Evolutionary conservation across 306 rosid genomes (phyloP).

Genomic region (Prunus mume): DNA sequence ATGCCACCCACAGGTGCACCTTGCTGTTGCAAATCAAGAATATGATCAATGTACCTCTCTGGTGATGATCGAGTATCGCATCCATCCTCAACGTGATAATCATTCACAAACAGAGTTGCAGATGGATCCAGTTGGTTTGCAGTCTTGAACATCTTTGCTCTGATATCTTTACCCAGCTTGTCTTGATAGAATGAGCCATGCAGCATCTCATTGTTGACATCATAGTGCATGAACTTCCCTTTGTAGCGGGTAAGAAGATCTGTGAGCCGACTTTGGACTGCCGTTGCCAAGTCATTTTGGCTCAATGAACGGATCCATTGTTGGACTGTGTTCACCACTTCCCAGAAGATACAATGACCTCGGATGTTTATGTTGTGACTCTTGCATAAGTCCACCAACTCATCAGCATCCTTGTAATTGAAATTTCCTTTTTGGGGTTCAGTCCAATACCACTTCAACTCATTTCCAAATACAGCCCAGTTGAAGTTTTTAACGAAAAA

Average conservation of each 20-base stretch:
- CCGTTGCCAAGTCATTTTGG: constrained; percentile 56
- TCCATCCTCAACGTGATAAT: constrained; percentile 86
- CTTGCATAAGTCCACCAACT: constrained; percentile 58
- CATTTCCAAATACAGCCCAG: constrained; percentile 97
- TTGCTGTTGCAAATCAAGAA: constrained; percentile 65
- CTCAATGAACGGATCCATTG: constrained; percentile 65
- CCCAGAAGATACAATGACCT: constrained; percentile 97
- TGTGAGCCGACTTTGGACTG: constrained; percentile 69
- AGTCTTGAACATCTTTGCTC: constrained; percentile 80
- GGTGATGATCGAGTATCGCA: constrained; percentile 65
- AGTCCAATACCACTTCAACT: constrained; percentile 95
- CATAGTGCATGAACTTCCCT: constrained; percentile 80
- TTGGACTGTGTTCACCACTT: constrained; percentile 63
- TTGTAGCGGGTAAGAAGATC: constrained; percentile 67
- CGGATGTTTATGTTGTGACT: constrained; percentile 62
- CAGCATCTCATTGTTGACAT: constrained; percentile 93
- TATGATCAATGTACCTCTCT: constrained; percentile 68
- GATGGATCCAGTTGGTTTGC: constrained; percentile 73
- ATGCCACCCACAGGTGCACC: constrained; percentile 89
- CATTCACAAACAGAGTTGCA: constrained; percentile 65
- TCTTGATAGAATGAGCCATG: constrained; percentile 84
- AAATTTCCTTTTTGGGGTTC: constrained; percentile 78
- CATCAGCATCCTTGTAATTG: constrained; percentile 86
- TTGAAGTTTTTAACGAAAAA: constrained; percentile 76
- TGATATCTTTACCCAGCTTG: constrained; percentile 62